Evolutionary conservation across 176 grass and related monocot species (phyloP), one percentile per base, ranked within the genome.

Genomic region (Aegilops umbellulata): DNA sequence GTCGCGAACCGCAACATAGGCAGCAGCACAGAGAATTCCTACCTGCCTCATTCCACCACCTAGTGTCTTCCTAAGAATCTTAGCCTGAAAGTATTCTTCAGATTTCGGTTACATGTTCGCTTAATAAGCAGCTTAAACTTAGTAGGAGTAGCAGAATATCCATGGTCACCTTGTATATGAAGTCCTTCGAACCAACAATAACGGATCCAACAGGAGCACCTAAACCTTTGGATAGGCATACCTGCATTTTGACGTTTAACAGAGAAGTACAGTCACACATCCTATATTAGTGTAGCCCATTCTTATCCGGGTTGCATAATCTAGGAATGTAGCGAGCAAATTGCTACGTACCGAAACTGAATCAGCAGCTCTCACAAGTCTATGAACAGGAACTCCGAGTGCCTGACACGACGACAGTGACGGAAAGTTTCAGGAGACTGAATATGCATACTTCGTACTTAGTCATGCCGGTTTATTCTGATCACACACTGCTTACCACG

Each of bases 1-100:
- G 62, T 99, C 97, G 5, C 44, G 92, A 61, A 99, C 83, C 8
- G 84, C 97, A 70, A 99, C 90, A 82, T 87, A 55, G 64, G 94
- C 97, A 14, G 97, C 97, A 34, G 97, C 94, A 79, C 92, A 99
- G 63, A 99, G 90, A 79, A 99, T 67, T 80, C 94, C 94, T n/a
- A 96, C 80, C 83, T 99, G 97, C 73, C 97, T 94, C 97, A 99
- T 97, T 19, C 97, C 97, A 88, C 97, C 97, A 76, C 97, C 97
- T 74, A 99, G 78, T 2, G 92, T 96, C 87, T 99, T 99, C 88
- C 97, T 91, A 84, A 99, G 81, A 55, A 90, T 94, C 81, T 84
- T 99, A 26, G 94, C 92, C 97, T 97, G 84, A 69, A 79, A 79
- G 44, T 44, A 38, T 31, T 16, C 0, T 41, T 81, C n/a, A 80